Evolutionary conservation across 129 eudicot genomes (phyloP).

Genomic region (Glebionis coronaria): DNA sequence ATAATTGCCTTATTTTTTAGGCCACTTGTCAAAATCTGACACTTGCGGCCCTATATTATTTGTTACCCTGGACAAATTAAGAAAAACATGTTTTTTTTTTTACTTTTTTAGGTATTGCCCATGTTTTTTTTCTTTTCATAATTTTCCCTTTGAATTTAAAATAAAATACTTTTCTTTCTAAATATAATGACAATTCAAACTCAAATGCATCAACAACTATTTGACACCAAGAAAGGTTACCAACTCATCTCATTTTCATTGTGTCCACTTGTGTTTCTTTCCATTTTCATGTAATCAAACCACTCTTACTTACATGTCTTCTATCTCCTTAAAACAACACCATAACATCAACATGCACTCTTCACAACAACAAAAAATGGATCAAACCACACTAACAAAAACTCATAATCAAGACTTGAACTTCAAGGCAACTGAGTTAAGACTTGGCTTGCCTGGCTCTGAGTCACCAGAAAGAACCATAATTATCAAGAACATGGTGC

Average conservation of each 20-base stretch:
- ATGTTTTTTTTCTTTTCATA: too few species aligned
- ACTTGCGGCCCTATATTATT: too few species aligned
- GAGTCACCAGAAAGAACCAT: constrained; percentile 54
- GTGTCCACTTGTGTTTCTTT: constrained; percentile 23
- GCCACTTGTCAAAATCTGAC: too few species aligned
- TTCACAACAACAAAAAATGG: constrained; percentile 32
- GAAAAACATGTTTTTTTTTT: too few species aligned
- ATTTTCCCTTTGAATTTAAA: too few species aligned
- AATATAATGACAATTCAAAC: not conserved
- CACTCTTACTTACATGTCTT: constrained; percentile 38
- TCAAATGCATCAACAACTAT: not conserved
- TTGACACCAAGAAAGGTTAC: constrained; percentile 4
- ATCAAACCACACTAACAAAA: not conserved
- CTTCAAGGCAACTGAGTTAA: constrained; percentile 77
- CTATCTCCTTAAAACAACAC: constrained; percentile 29
- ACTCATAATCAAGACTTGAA: constrained; percentile 39
- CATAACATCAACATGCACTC: constrained; percentile 32
- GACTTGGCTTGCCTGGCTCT: constrained; percentile 82
- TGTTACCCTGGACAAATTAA: too few species aligned
- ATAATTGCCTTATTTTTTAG: too few species aligned
- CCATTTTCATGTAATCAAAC: constrained; percentile 27
- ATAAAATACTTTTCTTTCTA: too few species aligned
- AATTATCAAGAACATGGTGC: constrained; percentile 27
- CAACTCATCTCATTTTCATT: constrained; percentile 16
- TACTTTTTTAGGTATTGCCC: too few species aligned